Conservation (phyloP, 805 yeast species). For the Sugiyamaella floridensis region DNA sequence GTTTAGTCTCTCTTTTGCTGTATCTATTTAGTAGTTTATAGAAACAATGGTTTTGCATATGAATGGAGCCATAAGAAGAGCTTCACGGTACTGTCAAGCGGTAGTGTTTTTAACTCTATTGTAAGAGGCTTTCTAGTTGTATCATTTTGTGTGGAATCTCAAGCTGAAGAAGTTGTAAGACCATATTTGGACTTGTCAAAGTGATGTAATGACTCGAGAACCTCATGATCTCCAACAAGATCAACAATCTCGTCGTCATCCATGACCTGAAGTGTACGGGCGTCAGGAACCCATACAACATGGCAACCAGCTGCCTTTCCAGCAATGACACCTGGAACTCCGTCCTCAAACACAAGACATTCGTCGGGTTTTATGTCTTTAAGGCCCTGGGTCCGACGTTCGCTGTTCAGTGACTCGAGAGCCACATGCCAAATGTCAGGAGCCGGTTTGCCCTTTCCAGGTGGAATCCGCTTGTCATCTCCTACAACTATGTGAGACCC, state of each 20-base stretch:
- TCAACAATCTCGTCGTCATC: slow-evolving; percentile 37
- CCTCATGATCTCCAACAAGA: slow-evolving; percentile 52
- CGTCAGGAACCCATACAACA: slow-evolving; percentile 94
- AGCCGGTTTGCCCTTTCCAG: slow-evolving; percentile 85
- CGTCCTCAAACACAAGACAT: slow-evolving; percentile 91
- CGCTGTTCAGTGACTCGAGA: slow-evolving; percentile 56
- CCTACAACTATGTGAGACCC: slow-evolving; percentile 72
- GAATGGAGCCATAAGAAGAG: too few relatives aligned
- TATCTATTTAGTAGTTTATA: neutral
- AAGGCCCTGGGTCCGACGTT: slow-evolving; percentile 37
- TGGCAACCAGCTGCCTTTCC: slow-evolving; percentile 77
- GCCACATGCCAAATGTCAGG: slow-evolving; percentile 93
- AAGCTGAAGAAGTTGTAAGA: slow-evolving; percentile 1
- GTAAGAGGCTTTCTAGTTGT: neutral
- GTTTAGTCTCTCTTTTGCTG: slow-evolving; percentile 13
- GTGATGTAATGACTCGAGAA: slow-evolving; percentile 44
- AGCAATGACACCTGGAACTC: slow-evolving; percentile 81
- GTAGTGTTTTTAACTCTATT: too few relatives aligned
- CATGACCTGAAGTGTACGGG: slow-evolving; percentile 54
- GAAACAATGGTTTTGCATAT: neutral
- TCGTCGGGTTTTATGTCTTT: slow-evolving; percentile 60
- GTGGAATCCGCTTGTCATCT: slow-evolving; percentile 76
- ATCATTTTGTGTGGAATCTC: neutral
- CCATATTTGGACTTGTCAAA: slow-evolving; percentile 44
- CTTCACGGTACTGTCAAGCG: too few relatives aligned